Conservation (phyloP, 108 stramenopile genomes). For the Discostella stelligeroides region DNA sequence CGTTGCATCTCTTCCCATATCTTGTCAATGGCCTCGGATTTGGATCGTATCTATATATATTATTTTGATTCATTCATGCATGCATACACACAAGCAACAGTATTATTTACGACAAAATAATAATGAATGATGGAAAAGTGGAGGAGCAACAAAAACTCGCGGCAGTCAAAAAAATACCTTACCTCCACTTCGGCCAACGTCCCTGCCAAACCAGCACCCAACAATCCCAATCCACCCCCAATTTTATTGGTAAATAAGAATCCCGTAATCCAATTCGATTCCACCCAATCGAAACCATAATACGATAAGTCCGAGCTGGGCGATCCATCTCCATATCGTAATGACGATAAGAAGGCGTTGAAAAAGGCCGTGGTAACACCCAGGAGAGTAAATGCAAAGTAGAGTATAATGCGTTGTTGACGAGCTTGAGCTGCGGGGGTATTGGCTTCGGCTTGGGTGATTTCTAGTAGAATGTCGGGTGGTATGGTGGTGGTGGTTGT, state of each 20-base stretch:
- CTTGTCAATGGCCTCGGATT: conserved; percentile 74
- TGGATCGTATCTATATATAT: conserved; percentile 53
- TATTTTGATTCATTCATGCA: too few species aligned
- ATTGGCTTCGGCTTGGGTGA: conserved; percentile 79
- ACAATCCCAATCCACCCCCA: conserved; percentile 63
- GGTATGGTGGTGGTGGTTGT: conserved; percentile 52
- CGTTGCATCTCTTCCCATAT: conserved; percentile 82
- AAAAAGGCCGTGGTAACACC: conserved; percentile 55
- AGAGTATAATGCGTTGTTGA: conserved; percentile 58
- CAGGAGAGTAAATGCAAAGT: conserved; percentile 48
- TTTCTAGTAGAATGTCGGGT: conserved; percentile 62
- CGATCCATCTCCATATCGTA: conserved; percentile 54
- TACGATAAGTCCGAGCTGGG: conserved; percentile 45
- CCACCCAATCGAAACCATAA: conserved; percentile 79
- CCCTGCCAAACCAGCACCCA: conserved; percentile 62
- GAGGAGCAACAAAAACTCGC: not conserved
- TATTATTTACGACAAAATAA: not conserved
- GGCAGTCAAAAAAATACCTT: not conserved
- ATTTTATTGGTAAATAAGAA: conserved; percentile 80
- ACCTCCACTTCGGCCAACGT: conserved; percentile 71
- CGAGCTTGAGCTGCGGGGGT: conserved; percentile 77
- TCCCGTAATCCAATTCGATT: conserved; percentile 45
- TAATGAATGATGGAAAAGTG: not conserved
- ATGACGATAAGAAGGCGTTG: conserved; percentile 74
- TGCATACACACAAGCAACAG: too few species aligned